Evolutionary conservation across 768 basidiomycete species (phyloP), one percentile per base, ranked within the genome.

Genomic region (Leccinum olivaceopallidum): DNA sequence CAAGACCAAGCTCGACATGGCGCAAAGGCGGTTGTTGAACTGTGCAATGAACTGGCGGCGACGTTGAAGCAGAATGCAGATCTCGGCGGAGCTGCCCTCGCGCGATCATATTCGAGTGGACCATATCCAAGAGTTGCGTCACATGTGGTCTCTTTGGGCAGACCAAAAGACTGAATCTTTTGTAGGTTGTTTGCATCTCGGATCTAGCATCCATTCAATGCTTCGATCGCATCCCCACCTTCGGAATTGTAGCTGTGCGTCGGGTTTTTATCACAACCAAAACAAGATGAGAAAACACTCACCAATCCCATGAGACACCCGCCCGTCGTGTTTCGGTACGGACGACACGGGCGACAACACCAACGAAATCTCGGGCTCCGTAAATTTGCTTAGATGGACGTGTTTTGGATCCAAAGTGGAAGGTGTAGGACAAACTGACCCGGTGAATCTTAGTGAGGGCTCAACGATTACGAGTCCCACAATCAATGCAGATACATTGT

Each of bases 291-390:
- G 18, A n/a, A 30, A 34, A 28, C 30, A 74, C 81, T 28, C 61
- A 86, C 88, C 82, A 24, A 85, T 76, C 66, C 85, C 85, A 30
- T 83, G 84, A 28, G 83, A 73, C 5, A 79, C 70, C 26, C 81
- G 78, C 51, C 91, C 87, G 47, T 86, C 84, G 9, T 82, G 79
- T 59, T 82, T 79, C 3, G 85, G 81, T 4, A 79, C 78, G 7
- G 81, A 81, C 34, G 85, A 81, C 3, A 88, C 77, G 0, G 91
- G 88, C 0, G 90, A 90, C 5, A 92, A 73, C 8, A 91, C 81
- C 13, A 90, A 76, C 0, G 83, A 84, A 36, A 93, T 88, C 61
- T 90, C 88, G 18, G 87, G 84, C 66, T 92, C 90, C 83, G 87
- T 88, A 63, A 88, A 90, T 63, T 89, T 83, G 69, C 88, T 89